Percentiles rank a stretch among this genome's conserved stretches.
Conservation (phyloP, 1,284 basidiomycete species). For the Somion occarium region DNA sequence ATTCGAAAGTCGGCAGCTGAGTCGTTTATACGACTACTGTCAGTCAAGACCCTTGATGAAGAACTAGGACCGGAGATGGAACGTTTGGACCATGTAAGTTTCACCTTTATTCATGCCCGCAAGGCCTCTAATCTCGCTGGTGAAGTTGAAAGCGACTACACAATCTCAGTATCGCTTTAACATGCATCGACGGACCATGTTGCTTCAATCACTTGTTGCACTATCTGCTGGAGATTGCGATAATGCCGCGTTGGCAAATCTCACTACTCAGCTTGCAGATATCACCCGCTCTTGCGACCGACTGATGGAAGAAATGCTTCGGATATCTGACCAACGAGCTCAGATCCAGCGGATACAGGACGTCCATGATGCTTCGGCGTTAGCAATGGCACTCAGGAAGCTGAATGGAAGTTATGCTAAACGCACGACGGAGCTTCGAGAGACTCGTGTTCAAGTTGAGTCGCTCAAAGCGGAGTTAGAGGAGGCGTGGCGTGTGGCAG, state of each 20-base stretch:
- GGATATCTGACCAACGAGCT: constrained; percentile 53
- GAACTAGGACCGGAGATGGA: constrained; percentile 54
- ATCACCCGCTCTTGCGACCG: constrained; percentile 56
- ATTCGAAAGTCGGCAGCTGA: constrained; percentile 68
- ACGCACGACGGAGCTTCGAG: constrained; percentile 50
- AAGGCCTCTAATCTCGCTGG: not conserved
- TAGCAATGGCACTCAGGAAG: constrained; percentile 72
- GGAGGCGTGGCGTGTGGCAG: constrained; percentile 75
- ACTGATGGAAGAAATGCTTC: constrained; percentile 50
- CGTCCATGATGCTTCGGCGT: constrained; percentile 64
- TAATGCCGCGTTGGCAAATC: constrained; percentile 25
- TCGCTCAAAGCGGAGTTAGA: constrained; percentile 67
- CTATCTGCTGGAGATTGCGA: constrained; percentile 24
- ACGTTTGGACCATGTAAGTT: constrained; percentile 44
- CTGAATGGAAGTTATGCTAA: constrained; percentile 69
- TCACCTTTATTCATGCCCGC: not conserved
- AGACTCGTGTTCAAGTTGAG: constrained; percentile 40
- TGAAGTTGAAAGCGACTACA: constrained; percentile 30
- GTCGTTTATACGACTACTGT: constrained; percentile 66
- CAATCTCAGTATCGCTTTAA: constrained; percentile 68
- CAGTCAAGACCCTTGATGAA: constrained; percentile 53
- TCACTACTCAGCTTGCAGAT: constrained; percentile 57
- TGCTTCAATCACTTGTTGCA: constrained; percentile 54
- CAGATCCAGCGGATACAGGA: constrained; percentile 60
- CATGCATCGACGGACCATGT: constrained; percentile 63